Conservation (phyloP, 176 grass and related monocot genomes). For the Luzula sylvatica region DNA sequence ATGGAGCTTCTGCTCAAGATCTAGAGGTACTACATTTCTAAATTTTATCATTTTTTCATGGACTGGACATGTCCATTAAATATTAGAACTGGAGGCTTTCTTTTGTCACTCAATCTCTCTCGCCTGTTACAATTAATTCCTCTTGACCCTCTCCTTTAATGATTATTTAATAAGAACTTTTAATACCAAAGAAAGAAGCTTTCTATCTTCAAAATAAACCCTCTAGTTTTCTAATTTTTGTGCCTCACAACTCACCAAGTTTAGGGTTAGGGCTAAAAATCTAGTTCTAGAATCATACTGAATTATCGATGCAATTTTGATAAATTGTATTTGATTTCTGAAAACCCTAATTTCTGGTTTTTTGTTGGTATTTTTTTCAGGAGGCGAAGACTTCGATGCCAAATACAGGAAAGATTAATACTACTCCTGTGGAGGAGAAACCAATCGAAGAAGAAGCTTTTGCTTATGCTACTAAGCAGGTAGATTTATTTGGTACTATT, state of each 20-base stretch:
- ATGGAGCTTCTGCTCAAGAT: constrained; percentile 64
- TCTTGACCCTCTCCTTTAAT: no score
- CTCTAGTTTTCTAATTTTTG: no score
- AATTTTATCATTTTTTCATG: not conserved
- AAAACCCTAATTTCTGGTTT: not conserved
- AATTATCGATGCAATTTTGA: not conserved
- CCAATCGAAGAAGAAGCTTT: constrained; percentile 59
- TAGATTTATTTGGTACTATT: no score
- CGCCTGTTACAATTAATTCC: no score
- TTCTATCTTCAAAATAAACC: no score
- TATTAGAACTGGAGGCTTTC: no score
- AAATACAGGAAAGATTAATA: constrained; percentile 49
- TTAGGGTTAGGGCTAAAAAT: not conserved
- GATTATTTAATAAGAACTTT: no score
- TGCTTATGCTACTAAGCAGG: constrained; percentile 79
- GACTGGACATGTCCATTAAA: no score
- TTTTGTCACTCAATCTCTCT: no score
- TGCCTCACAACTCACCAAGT: not conserved
- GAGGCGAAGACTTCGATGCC: constrained; percentile 74
- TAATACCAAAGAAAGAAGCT: no score
- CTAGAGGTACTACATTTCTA: constrained; percentile 43
- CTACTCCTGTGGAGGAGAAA: constrained; percentile 66
- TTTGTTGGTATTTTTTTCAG: constrained; percentile 20
- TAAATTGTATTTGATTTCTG: not conserved
- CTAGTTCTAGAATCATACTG: no score